These are phyloP conservation scores for Dactylellina haptotyla DNA, from an alignment of 2,329 filamentous ascomycete genomes.

Conservation along the genomic window DNA sequence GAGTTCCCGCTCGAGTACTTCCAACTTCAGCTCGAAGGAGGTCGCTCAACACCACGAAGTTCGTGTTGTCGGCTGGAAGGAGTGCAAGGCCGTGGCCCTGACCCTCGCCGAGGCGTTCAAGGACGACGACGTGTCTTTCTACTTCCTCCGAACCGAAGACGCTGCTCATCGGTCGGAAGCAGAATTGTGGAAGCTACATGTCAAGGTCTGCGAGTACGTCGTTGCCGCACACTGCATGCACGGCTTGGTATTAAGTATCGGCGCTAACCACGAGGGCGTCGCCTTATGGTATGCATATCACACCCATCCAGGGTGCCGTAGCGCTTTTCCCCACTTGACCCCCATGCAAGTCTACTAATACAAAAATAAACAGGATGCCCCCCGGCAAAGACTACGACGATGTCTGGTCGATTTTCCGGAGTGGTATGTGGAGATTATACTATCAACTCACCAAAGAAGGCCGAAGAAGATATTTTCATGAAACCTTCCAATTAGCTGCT, in stretches of 20 bases:
- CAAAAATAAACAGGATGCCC: conserved; percentile 71
- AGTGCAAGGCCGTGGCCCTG: conserved; percentile 76
- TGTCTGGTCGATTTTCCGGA: conserved; percentile 76
- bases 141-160: conserved; percentile 78
- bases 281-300: conserved; percentile 75
- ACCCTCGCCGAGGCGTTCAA: conserved; percentile 82
- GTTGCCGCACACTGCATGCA: conserved; percentile 78
- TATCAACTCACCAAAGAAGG: conserved; percentile 79
- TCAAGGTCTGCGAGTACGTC: conserved; percentile 80
- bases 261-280: conserved; percentile 79
- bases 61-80: conserved; percentile 67
- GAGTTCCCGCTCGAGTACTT: conserved; percentile 43
- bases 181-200: conserved; percentile 78
- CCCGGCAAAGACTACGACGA: conserved; percentile 79
- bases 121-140: conserved; percentile 76
- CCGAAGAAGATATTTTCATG: conserved; percentile 77
- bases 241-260: conserved; percentile 78
- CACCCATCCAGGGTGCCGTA: not conserved
- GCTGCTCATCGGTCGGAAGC: conserved; percentile 71
- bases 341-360: conserved; percentile 10
- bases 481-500: conserved; percentile 79
- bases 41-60: conserved; percentile 48
- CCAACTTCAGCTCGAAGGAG: conserved; percentile 41
- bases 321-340: not conserved
- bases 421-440: conserved; percentile 79